Percentiles rank a stretch among this genome's conserved stretches.
phyloP scores from a whole-genome alignment of 208 protist genomes.

The Crithidia brevicula region DNA sequence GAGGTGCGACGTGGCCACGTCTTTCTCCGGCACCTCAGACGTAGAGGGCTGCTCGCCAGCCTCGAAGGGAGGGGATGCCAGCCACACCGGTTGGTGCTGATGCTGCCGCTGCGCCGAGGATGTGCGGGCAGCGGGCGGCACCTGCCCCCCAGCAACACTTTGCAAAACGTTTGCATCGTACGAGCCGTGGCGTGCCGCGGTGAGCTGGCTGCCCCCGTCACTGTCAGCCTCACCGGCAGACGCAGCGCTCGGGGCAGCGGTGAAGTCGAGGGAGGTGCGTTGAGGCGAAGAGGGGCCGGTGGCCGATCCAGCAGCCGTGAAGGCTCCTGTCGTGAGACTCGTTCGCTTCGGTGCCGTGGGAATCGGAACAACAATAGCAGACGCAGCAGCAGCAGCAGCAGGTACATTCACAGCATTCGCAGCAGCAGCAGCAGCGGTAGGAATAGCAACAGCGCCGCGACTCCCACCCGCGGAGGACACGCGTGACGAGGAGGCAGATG shows the following conservation, averaged over 20 bases:
- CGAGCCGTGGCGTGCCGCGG: too few species aligned
- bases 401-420: too few species aligned
- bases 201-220: not conserved
- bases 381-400: not conserved
- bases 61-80: not conserved
- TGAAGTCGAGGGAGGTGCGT: not conserved
- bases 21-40: not conserved
- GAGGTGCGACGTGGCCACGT: too few species aligned
- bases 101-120: too few species aligned
- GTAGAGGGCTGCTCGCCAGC: not conserved
- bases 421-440: not conserved
- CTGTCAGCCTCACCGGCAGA: not conserved
- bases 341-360: conserved; percentile 8
- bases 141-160: too few species aligned
- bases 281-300: not conserved
- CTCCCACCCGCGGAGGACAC: not conserved
- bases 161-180: too few species aligned
- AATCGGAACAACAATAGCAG: not conserved
- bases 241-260: not conserved
- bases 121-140: too few species aligned
- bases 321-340: not conserved
- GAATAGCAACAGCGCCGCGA: not conserved
- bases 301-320: not conserved
- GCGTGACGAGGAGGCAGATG: not conserved
- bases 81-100: not conserved